Percentiles rank a stretch among this genome's conserved stretches.
phyloP scores from a whole-genome alignment of 805 yeast species.

The Wickerhamomyces queroliae region DNA sequence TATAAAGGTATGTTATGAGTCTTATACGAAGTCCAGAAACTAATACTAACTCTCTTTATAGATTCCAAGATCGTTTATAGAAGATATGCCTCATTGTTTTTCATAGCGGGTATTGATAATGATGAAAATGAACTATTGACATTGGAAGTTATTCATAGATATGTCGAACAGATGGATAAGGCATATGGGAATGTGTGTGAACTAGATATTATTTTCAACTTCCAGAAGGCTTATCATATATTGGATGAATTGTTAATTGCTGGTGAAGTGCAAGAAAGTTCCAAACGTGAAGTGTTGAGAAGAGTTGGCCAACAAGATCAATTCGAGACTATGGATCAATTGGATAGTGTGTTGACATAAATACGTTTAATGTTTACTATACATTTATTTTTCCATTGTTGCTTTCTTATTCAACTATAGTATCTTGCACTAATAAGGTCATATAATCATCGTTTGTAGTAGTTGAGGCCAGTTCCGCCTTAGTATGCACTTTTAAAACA shows the following conservation, averaged over 20 bases:
- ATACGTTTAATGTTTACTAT: not conserved
- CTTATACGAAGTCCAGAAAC: constrained; percentile 2
- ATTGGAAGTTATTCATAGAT: constrained; percentile 83
- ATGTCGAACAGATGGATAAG: constrained; percentile 95
- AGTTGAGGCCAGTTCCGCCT: constrained; percentile 19
- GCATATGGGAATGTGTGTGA: constrained; percentile 96
- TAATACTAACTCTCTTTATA: constrained; percentile 9
- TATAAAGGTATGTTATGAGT: constrained; percentile 49
- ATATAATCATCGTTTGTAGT: constrained; percentile 28
- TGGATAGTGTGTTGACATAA: constrained; percentile 35
- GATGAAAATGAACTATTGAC: constrained; percentile 84
- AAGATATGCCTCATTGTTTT: constrained; percentile 89
- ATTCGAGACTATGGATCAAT: constrained; percentile 70
- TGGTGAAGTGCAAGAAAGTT: constrained; percentile 81
- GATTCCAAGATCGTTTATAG: constrained; percentile 84
- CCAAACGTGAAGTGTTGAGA: constrained; percentile 71
- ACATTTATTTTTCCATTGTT: too few species aligned
- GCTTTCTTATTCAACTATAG: constrained; percentile 9
- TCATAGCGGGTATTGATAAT: constrained; percentile 78
- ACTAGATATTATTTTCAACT: constrained; percentile 92
- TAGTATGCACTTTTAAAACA: constrained; percentile 19
- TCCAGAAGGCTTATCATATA: constrained; percentile 88
- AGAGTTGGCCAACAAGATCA: constrained; percentile 83
- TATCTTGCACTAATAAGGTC: constrained; percentile 22
- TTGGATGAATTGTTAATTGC: constrained; percentile 86